Base-by-base conservation (phyloP, 176 grass and related monocot species). In the Microstegium vimineum region DNA sequence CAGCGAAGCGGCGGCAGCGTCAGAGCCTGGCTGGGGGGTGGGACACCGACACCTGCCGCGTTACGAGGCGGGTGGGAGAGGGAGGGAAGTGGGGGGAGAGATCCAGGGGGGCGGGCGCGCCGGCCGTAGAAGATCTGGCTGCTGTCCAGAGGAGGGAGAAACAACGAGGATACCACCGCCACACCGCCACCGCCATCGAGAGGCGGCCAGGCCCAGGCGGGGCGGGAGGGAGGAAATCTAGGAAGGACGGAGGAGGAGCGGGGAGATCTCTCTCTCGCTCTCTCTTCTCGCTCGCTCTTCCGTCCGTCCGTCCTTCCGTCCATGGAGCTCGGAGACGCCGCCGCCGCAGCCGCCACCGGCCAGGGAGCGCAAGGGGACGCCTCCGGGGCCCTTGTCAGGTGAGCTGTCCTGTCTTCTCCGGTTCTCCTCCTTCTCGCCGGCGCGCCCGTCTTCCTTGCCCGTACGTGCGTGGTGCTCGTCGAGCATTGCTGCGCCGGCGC, bases 71-170 rank as follows among this genome's bases (percentile, higher is more conserved):
- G 22, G 68, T 31, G 84, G 16, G 81, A 4, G 57, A 18, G 85
- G 4, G 20, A 75, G 87, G 18, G 30, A 32, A 3, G 86, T 8
- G 10, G 54, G 0, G 20, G 8, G 81, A 2, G 28, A 85, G 87
- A 89, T 89, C 87, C 82, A 78, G 76, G 22, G 22, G 17, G 51
- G 35, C 31, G 8, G 27, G 27, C 75, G 40, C 76, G 18, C 75
- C 77, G 80, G 46, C 82, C 87, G 82, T 54, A 31, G 63, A 81
- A 86, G 87, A 89, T 89, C 87, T 85, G 82, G 81, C 15, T 35
- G 78, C 52, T n/a, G 20, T 52, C 71, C 52, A 26, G 35, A 42
- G 16, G 47, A 33, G 33, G 8, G n/a, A 82, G 86, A 32, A 64
- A 75, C 60, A 69, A 69, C 45, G 8, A 69, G 78, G 65, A 56